Percentiles rank a stretch among this genome's conserved stretches.
Evolutionary conservation across 257 asterid genomes (phyloP).

Genomic region (Verbascum thapsus): DNA sequence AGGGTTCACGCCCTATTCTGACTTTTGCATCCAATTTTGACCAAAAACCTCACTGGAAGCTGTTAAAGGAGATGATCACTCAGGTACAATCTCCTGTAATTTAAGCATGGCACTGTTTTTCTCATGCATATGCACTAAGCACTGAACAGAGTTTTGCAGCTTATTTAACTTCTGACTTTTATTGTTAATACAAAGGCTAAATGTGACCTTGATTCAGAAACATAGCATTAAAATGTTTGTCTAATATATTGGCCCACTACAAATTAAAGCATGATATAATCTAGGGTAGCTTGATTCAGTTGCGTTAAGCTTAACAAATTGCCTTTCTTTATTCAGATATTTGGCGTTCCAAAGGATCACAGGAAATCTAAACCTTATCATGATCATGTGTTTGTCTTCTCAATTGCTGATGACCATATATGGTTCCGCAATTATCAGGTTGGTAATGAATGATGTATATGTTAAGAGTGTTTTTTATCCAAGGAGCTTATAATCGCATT

Average conservation of each 20-base stretch:
- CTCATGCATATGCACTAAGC: not conserved
- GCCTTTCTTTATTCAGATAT: constrained; percentile 54
- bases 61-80: constrained; percentile 64
- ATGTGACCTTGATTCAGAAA: not conserved
- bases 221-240: not conserved
- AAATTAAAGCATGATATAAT: not conserved
- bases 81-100: constrained; percentile 46
- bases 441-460: constrained; percentile 3
- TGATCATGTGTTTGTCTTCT: constrained; percentile 82
- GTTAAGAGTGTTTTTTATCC: too few species aligned
- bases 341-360: constrained; percentile 92
- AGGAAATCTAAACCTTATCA: constrained; percentile 93
- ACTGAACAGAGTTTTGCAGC: not conserved
- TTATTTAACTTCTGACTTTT: not conserved
- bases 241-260: not conserved
- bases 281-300: constrained; percentile 2
- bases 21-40: constrained; percentile 70
- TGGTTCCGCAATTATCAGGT: constrained; percentile 99
- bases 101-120: not conserved
- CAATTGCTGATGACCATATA: constrained; percentile 86
- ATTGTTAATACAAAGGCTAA: not conserved
- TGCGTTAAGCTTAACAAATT: too few species aligned
- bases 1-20: constrained; percentile 73
- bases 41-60: constrained; percentile 67
- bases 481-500: too few species aligned